Base-by-base conservation (phyloP, 768 basidiomycete species). In the Lyophyllum decastes region DNA sequence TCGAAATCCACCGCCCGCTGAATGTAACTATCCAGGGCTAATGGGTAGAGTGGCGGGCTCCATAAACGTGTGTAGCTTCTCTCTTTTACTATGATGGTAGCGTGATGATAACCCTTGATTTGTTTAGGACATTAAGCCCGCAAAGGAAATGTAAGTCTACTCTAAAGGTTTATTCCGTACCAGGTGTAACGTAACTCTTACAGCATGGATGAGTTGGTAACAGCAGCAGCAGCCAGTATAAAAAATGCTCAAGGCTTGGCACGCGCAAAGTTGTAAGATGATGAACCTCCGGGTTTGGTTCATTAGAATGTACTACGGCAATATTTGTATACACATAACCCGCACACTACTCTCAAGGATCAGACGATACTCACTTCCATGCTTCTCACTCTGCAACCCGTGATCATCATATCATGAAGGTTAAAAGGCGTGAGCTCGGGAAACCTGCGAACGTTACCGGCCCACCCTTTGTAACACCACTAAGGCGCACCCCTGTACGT, bases 181-280 rank as follows among this genome's bases (percentile, higher is more conserved):
- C 7, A 6, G 5, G 49, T 25, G 44, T 69, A n/a, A 65, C 53
- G 24, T 58, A 41, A 17, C 24, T 17, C 47, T 22, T 30, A 5
- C 44, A 91, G 89, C 70, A 85, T 96, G 49, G 93, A 95, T 51
- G 90, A 94, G 60, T 80, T 95, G 59, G 87, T 95, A 21, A 74
- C 62, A 9, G 88, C 84, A 10, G 93, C 93, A 0, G 85, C 85
- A 16, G 73, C 76, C 55, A 84, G 81, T 60, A 66, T 94, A 47
- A 71, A 74, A 35, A 65, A 67, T 4, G 82, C 83, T 1, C 74
- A 76, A 33, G 68, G 71, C 50, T 62, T 81, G 24, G 71, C 83
- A 48, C 82, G 74, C 61, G 75, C 85, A 22, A 89, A 83, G 68
- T 72, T 90, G 49, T 86, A 60, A 71, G 17, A 25, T 34, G 53